phyloP scores from a whole-genome alignment of 2,329 filamentous ascomycete species.

The Diplodia intermedia region DNA sequence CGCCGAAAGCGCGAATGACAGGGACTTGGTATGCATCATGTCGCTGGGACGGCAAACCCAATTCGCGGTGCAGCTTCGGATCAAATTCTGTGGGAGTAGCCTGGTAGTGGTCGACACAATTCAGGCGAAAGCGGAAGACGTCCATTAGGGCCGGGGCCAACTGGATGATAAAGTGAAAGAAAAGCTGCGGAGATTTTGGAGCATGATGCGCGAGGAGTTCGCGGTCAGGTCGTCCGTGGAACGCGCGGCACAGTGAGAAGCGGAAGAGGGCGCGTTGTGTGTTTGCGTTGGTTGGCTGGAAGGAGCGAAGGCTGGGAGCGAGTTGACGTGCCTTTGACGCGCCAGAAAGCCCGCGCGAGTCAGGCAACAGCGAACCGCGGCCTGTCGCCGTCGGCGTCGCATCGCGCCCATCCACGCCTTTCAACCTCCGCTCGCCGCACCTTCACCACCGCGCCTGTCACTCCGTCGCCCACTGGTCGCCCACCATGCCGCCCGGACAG shows the following conservation, averaged over 20 bases:
- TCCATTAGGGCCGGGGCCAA: constrained; percentile 60
- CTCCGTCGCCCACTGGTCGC: neutral
- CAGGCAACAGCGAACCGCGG: constrained; percentile 19
- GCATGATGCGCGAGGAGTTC: constrained; percentile 13
- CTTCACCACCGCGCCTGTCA: constrained; percentile 4
- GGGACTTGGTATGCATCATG: constrained; percentile 76
- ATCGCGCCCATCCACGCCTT: constrained; percentile 8
- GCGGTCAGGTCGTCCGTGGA: neutral
- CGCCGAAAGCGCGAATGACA: constrained; percentile 87
- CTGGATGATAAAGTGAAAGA: neutral
- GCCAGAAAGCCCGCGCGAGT: constrained; percentile 1
- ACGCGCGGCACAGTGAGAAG: neutral
- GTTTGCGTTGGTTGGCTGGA: constrained; percentile 13
- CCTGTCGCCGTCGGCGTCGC: neutral
- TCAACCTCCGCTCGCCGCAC: constrained; percentile 17
- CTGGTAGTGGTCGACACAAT: constrained; percentile 96
- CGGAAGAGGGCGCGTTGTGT: constrained; percentile 11
- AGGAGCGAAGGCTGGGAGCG: constrained; percentile 21
- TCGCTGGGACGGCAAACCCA: constrained; percentile 62
- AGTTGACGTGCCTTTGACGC: constrained; percentile 28
- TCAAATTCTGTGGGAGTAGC: constrained; percentile 79
- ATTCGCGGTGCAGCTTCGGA: constrained; percentile 73
- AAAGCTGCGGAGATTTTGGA: neutral
- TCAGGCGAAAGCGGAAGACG: constrained; percentile 86
- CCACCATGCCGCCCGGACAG: constrained; percentile 56